Conservation (phyloP, 345 rosid species). For the Balakata baccata region DNA sequence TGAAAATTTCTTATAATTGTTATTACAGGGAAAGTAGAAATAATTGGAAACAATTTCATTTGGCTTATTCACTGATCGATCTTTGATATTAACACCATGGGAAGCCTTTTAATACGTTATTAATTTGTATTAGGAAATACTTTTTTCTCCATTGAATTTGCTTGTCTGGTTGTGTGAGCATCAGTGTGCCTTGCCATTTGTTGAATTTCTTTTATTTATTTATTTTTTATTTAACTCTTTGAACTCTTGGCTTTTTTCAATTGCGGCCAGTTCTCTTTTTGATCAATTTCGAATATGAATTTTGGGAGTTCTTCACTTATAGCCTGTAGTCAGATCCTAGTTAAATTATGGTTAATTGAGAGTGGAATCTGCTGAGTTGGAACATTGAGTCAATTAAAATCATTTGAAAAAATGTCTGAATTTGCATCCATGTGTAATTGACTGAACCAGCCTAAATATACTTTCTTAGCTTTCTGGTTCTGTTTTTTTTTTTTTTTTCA, state of each 20-base stretch:
- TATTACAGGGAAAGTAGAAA: background rate
- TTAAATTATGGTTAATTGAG: background rate
- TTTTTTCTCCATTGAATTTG: background rate
- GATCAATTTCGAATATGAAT: background rate
- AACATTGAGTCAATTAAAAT: too few species aligned
- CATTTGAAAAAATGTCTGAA: background rate
- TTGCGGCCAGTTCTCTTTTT: background rate
- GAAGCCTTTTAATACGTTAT: background rate
- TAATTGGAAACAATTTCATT: background rate
- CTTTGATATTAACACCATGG: background rate
- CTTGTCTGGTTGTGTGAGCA: background rate
- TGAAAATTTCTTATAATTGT: background rate
- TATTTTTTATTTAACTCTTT: background rate
- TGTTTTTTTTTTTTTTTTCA: background rate
- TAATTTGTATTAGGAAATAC: background rate
- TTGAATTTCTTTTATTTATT: accelerated
- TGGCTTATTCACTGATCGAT: background rate
- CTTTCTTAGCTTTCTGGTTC: background rate
- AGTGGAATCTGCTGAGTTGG: background rate
- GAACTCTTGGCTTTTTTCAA: background rate
- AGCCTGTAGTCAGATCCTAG: background rate
- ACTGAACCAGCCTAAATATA: background rate
- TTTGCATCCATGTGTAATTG: background rate
- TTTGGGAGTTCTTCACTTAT: background rate
- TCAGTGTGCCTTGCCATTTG: background rate